Percentiles rank a stretch among this genome's conserved stretches.
Conservation (phyloP, 495 filamentous ascomycete genomes). For the Talaromyces proteolyticus region DNA sequence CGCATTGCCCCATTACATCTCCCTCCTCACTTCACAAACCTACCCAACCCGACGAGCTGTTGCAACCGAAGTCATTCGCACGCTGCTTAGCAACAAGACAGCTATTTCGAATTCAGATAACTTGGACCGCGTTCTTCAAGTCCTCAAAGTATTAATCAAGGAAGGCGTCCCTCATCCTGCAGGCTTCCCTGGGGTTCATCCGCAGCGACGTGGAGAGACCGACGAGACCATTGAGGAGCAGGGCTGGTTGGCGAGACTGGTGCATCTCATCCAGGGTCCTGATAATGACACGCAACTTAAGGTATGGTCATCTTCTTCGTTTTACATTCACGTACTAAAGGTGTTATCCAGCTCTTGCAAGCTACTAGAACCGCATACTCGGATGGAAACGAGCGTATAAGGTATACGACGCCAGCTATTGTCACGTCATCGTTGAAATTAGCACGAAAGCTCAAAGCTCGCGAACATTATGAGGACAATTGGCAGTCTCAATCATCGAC, state of each 20-base stretch:
- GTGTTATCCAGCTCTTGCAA: constrained; percentile 68
- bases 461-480: constrained; percentile 93
- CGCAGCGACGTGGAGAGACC: constrained; percentile 64
- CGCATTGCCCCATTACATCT: constrained; percentile 83
- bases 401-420: constrained; percentile 89
- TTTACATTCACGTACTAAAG: no score
- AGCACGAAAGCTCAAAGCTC: constrained; percentile 79
- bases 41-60: constrained; percentile 88
- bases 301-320: no score
- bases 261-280: constrained; percentile 76
- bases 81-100: constrained; percentile 72
- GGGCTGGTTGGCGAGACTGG: constrained; percentile 87
- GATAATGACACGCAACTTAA: constrained; percentile 93
- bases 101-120: constrained; percentile 67
- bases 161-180: constrained; percentile 82
- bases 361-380: constrained; percentile 78
- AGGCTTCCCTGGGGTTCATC: constrained; percentile 74
- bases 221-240: constrained; percentile 98
- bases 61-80: constrained; percentile 78
- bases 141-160: constrained; percentile 83
- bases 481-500: constrained; percentile 86
- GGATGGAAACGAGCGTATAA: constrained; percentile 92
- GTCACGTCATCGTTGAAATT: constrained; percentile 87
- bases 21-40: constrained; percentile 85
- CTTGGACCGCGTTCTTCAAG: constrained; percentile 83